Evolutionary conservation across 169 alveolate species (phyloP).

Genomic region (Cryptosporidium tyzzeri): DNA sequence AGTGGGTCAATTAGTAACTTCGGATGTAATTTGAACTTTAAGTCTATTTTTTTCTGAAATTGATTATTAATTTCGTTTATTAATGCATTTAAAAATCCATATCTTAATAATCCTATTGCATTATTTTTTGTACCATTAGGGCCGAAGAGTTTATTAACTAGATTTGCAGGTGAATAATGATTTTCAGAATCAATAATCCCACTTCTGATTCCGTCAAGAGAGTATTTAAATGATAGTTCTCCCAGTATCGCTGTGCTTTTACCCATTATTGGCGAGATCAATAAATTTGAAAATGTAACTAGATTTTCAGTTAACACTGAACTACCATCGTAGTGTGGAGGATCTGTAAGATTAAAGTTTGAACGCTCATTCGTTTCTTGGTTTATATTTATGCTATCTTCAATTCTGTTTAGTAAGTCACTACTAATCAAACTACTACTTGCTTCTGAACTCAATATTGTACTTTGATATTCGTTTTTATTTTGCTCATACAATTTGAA

Average conservation of each 20-base stretch:
- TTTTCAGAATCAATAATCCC: not conserved
- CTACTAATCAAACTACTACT: not conserved
- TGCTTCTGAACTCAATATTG: not conserved
- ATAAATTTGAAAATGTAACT: constrained; percentile 1
- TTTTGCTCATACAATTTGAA: not conserved
- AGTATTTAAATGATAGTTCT: constrained; percentile 49
- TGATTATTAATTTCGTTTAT: constrained; percentile 10
- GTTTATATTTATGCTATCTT: not conserved
- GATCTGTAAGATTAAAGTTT: not conserved
- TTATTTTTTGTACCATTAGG: constrained; percentile 2
- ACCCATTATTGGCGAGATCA: constrained; percentile 59
- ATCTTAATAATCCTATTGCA: constrained; percentile 37
- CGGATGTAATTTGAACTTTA: not conserved
- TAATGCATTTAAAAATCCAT: constrained; percentile 49
- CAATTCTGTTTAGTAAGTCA: not conserved
- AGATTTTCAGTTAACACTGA: not conserved
- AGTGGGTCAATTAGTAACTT: constrained; percentile 7
- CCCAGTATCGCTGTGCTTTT: constrained; percentile 18
- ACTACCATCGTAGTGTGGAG: not conserved
- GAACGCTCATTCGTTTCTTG: not conserved
- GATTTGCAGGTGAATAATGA: not conserved
- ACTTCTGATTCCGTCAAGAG: constrained; percentile 32
- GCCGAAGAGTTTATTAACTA: constrained; percentile 24
- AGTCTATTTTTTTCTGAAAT: not conserved
- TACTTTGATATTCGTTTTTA: not conserved